These are phyloP conservation scores for Phylloporus sp. DNA, from an alignment of 1,284 basidiomycete species.

Conservation along the genomic window DNA sequence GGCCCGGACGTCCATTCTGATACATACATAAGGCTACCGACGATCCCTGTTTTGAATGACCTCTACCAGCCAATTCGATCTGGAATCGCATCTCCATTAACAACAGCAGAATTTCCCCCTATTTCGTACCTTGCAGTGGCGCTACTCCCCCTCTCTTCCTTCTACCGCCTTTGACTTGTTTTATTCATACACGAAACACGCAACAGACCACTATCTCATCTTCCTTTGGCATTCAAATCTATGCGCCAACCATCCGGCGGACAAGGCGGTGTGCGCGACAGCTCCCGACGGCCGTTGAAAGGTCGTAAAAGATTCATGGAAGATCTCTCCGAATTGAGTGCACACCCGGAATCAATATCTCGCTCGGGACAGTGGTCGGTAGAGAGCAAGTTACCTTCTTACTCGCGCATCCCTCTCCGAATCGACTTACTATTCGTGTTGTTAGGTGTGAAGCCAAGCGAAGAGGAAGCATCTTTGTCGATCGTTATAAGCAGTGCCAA, in stretches of 20 bases:
- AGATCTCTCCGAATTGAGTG: slow-evolving; percentile 51
- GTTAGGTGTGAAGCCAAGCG: slow-evolving; percentile 52
- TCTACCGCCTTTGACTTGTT: background rate
- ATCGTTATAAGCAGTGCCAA: slow-evolving; percentile 43
- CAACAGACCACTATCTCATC: background rate
- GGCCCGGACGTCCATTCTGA: background rate
- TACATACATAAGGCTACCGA: background rate
- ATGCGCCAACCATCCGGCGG: background rate
- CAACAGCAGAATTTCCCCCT: background rate
- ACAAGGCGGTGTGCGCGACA: no score
- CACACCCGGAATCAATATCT: slow-evolving; percentile 40
- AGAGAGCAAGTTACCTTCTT: slow-evolving; percentile 41
- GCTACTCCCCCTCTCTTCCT: background rate
- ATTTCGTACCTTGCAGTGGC: no score
- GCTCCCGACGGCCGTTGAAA: slow-evolving; percentile 40
- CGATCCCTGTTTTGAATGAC: background rate
- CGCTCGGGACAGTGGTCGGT: slow-evolving; percentile 42
- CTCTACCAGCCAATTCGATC: background rate
- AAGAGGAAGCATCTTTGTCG: slow-evolving; percentile 65
- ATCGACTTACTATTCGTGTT: background rate
- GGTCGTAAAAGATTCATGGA: slow-evolving; percentile 57
- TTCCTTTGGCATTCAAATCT: background rate
- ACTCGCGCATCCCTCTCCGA: background rate
- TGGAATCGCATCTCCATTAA: background rate
- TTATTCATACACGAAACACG: background rate